These are phyloP conservation scores for Pseudocercospora fuligena DNA, from an alignment of 2,329 filamentous ascomycete species.

Conservation along the genomic window DNA sequence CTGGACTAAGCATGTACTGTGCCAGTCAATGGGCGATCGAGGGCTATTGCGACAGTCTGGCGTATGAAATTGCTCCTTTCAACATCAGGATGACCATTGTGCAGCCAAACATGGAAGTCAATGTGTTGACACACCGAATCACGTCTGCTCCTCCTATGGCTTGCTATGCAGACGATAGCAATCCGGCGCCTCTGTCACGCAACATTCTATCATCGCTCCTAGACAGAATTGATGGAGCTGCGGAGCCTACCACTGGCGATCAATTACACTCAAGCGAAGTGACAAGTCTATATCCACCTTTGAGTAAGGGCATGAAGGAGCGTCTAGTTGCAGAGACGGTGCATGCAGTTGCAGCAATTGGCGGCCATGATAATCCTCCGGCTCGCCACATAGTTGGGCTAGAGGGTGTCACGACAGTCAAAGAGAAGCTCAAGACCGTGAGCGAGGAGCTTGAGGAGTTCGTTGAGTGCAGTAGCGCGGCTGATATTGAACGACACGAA, in stretches of 20 bases:
- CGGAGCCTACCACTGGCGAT: slow-evolving; percentile 50
- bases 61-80: slow-evolving; percentile 94
- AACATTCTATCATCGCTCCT: slow-evolving; percentile 82
- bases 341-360: slow-evolving; percentile 87
- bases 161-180: slow-evolving; percentile 69
- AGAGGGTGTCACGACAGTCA: slow-evolving; percentile 84
- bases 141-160: slow-evolving; percentile 79
- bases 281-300: slow-evolving; percentile 73
- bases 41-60: slow-evolving; percentile 90
- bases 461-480: slow-evolving; percentile 83
- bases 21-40: slow-evolving; percentile 94
- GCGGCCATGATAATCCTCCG: slow-evolving; percentile 93
- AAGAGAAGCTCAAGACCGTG: slow-evolving; percentile 94
- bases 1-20: slow-evolving; percentile 87
- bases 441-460: slow-evolving; percentile 97
- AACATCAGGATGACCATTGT: slow-evolving; percentile 96
- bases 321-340: slow-evolving; percentile 85
- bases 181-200: slow-evolving; percentile 78
- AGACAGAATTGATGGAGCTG: slow-evolving; percentile 63
- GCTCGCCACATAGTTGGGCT: slow-evolving; percentile 91
- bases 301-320: slow-evolving; percentile 71
- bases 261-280: slow-evolving; percentile 55
- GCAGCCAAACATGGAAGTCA: slow-evolving; percentile 92
- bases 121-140: slow-evolving; percentile 83
- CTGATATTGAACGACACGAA: slow-evolving; percentile 65